Conservation (phyloP, 768 basidiomycete species). For the Sistotremastrum suecicum region DNA sequence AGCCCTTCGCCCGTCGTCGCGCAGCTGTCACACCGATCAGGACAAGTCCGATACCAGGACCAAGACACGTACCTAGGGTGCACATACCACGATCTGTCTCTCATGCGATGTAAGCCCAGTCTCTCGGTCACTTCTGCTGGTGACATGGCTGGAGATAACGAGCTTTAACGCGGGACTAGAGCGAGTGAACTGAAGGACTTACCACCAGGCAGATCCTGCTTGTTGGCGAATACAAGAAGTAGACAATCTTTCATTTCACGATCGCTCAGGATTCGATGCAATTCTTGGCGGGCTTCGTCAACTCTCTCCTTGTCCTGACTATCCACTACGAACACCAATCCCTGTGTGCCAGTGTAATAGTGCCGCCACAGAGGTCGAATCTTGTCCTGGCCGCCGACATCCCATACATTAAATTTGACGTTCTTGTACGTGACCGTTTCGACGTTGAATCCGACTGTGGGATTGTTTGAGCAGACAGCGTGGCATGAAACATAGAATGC, state of each 20-base stretch:
- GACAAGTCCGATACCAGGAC: not conserved
- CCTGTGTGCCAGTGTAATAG: constrained; percentile 98
- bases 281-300: constrained; percentile 91
- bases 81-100: constrained; percentile 97
- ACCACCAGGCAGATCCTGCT: constrained; percentile 97
- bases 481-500: constrained; percentile 9
- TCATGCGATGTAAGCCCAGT: constrained; percentile 88
- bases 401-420: constrained; percentile 99
- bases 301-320: constrained; percentile 91
- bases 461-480: not conserved
- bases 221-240: constrained; percentile 97
- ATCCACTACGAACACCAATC: constrained; percentile 96
- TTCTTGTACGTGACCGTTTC: constrained; percentile 99
- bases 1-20: constrained; percentile 94
- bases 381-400: constrained; percentile 99
- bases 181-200: constrained; percentile 15
- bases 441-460: constrained; percentile 91
- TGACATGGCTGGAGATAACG: constrained; percentile 67
- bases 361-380: constrained; percentile 99
- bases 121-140: constrained; percentile 98
- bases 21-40: constrained; percentile 38
- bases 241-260: constrained; percentile 97
- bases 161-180: not conserved
- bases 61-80: constrained; percentile 71
- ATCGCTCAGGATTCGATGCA: constrained; percentile 91